These are phyloP conservation scores for Debaryomyces castellii DNA, from an alignment of 805 yeast species.

Conservation along the genomic window DNA sequence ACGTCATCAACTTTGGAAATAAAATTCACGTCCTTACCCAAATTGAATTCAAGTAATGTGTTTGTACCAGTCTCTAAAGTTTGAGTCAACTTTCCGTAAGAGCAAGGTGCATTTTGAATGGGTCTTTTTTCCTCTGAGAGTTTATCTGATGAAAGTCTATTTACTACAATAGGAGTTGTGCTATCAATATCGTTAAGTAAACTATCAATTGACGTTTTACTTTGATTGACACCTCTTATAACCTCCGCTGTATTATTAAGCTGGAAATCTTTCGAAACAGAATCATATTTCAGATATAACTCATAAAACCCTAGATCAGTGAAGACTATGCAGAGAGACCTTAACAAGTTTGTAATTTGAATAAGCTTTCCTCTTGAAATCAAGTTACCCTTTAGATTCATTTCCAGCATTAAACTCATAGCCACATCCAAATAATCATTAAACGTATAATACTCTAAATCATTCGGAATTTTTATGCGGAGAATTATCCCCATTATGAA, in stretches of 20 bases:
- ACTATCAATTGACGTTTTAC: not conserved
- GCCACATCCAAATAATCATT: conserved; percentile 17
- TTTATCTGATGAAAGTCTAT: not conserved
- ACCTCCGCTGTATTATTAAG: not conserved
- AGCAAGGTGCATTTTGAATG: not conserved
- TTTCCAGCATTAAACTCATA: conserved; percentile 18
- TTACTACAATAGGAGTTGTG: not conserved
- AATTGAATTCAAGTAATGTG: not conserved
- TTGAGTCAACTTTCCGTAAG: not conserved
- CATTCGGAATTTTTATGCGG: conserved; percentile 7
- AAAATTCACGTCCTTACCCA: not conserved
- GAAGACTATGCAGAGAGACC: not conserved
- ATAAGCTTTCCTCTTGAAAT: conserved; percentile 19
- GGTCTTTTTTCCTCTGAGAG: not conserved
- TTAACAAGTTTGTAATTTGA: conserved; percentile 11
- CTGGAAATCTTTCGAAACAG: not conserved
- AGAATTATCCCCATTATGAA: conserved; percentile 21
- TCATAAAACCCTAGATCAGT: not conserved
- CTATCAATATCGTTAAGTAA: not conserved
- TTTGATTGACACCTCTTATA: not conserved
- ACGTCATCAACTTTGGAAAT: not conserved
- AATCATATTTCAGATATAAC: conserved; percentile 6
- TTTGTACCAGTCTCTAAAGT: not conserved
- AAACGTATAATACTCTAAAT: conserved; percentile 9
- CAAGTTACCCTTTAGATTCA: conserved; percentile 19